These are phyloP conservation scores for Coniella lustricola DNA, from an alignment of 2,329 filamentous ascomycete genomes.

Conservation along the genomic window DNA sequence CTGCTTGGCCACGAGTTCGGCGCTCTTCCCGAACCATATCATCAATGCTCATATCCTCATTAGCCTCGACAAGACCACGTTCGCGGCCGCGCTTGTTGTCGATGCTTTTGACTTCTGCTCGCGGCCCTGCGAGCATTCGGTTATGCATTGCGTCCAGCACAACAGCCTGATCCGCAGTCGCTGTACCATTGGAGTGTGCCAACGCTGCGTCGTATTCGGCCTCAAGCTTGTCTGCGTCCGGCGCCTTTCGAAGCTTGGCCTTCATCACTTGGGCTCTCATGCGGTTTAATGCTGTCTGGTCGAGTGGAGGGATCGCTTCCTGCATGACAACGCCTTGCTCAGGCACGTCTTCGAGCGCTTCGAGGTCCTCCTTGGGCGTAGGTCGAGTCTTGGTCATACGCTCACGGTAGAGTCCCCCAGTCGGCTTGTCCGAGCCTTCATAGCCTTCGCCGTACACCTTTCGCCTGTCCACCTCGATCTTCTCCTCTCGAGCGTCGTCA, in stretches of 20 bases:
- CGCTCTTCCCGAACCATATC: conserved; percentile 97
- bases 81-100: conserved; percentile 77
- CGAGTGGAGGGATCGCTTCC: conserved; percentile 47
- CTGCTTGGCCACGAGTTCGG: conserved; percentile 68
- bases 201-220: conserved; percentile 74
- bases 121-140: conserved; percentile 70
- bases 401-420: conserved; percentile 77
- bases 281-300: conserved; percentile 77
- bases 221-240: conserved; percentile 71
- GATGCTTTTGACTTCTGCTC: conserved; percentile 68
- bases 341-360: conserved; percentile 28
- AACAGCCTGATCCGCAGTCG: conserved; percentile 56
- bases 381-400: conserved; percentile 54
- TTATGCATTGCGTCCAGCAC: conserved; percentile 85
- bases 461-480: conserved; percentile 79
- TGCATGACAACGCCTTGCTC: conserved; percentile 54
- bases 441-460: conserved; percentile 80
- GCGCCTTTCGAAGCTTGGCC: conserved; percentile 73
- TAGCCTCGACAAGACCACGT: conserved; percentile 78
- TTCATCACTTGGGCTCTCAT: conserved; percentile 95
- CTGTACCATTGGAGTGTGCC: conserved; percentile 46
- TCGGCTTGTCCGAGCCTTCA: conserved; percentile 77
- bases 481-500: conserved; percentile 88
- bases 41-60: conserved; percentile 91
- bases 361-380: conserved; percentile 26